Evolutionary conservation across 139 green algal species (phyloP).

Genomic region (Protoeuglena noctilucae): DNA sequence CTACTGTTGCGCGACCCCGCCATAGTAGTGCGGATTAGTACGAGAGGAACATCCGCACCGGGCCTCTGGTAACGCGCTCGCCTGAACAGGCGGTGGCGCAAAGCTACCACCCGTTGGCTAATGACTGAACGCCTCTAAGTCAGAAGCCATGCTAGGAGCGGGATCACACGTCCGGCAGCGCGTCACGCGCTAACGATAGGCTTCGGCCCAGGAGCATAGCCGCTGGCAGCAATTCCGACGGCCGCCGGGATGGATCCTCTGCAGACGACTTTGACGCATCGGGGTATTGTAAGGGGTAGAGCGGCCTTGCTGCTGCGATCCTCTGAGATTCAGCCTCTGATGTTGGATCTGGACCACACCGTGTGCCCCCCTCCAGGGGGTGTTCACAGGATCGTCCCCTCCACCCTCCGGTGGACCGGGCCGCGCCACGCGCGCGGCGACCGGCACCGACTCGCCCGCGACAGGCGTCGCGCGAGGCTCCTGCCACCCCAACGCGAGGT

Average conservation of each 20-base stretch:
- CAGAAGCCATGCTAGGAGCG: slow-evolving; percentile 51
- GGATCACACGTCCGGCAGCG: slow-evolving; percentile 38
- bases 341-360: too few relatives aligned
- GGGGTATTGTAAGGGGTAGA: slow-evolving; percentile 71
- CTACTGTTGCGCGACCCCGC: slow-evolving; percentile 64
- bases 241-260: slow-evolving; percentile 65
- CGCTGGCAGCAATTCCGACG: slow-evolving; percentile 47
- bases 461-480: too few relatives aligned
- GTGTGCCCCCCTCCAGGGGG: too few relatives aligned
- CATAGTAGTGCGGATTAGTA: slow-evolving; percentile 81
- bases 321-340: slow-evolving; percentile 59
- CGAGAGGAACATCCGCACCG: slow-evolving; percentile 77
- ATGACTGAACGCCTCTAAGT: slow-evolving; percentile 74
- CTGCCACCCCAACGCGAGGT: too few relatives aligned
- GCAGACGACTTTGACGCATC: slow-evolving; percentile 68
- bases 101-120: slow-evolving; percentile 70
- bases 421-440: too few relatives aligned
- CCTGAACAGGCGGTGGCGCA: slow-evolving; percentile 61
- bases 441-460: too few relatives aligned
- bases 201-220: slow-evolving; percentile 42
- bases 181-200: slow-evolving; percentile 58
- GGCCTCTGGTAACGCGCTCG: slow-evolving; percentile 61
- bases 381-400: too few relatives aligned
- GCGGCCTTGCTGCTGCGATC: slow-evolving; percentile 71
- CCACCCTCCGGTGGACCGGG: too few relatives aligned